These are phyloP conservation scores for Inonotus hispidus DNA, from an alignment of 1,284 basidiomycete species.

Conservation along the genomic window DNA sequence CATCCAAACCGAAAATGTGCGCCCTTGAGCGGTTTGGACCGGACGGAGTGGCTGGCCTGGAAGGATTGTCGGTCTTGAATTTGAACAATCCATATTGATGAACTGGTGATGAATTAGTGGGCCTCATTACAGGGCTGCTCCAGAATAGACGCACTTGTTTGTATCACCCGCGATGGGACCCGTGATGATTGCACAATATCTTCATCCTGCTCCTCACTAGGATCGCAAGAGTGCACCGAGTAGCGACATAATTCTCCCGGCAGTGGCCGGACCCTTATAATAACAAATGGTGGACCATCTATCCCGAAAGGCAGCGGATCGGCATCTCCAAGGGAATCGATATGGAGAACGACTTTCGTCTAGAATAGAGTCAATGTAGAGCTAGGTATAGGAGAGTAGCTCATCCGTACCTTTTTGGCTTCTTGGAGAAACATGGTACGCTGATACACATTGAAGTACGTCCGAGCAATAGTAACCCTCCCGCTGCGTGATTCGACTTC, in stretches of 20 bases:
- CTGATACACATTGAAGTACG: slow-evolving; percentile 84
- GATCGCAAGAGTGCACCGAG: slow-evolving; percentile 66
- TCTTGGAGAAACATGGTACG: slow-evolving; percentile 70
- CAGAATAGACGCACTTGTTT: slow-evolving; percentile 57
- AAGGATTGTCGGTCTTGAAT: slow-evolving; percentile 71
- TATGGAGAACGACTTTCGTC: slow-evolving; percentile 85
- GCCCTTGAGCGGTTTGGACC: slow-evolving; percentile 61
- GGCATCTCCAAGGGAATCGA: slow-evolving; percentile 68
- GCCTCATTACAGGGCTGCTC: not conserved
- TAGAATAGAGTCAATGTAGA: slow-evolving; percentile 27
- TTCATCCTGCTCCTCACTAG: slow-evolving; percentile 66
- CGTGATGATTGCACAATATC: slow-evolving; percentile 79
- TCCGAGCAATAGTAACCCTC: slow-evolving; percentile 59
- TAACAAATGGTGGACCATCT: slow-evolving; percentile 61
- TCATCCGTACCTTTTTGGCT: slow-evolving; percentile 62
- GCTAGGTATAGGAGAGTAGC: slow-evolving; percentile 1
- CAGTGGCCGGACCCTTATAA: slow-evolving; percentile 74
- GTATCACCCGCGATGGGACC: slow-evolving; percentile 65
- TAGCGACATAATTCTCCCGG: slow-evolving; percentile 77
- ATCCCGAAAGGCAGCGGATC: slow-evolving; percentile 73
- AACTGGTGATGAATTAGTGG: slow-evolving; percentile 41
- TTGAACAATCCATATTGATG: slow-evolving; percentile 84
- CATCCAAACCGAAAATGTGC: slow-evolving; percentile 79
- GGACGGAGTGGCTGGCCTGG: slow-evolving; percentile 77
- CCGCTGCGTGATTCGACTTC: slow-evolving; percentile 64